Base-by-base conservation (phyloP, 371 early-diverging fungal genomes). In the Saksenaea vasiformis region DNA sequence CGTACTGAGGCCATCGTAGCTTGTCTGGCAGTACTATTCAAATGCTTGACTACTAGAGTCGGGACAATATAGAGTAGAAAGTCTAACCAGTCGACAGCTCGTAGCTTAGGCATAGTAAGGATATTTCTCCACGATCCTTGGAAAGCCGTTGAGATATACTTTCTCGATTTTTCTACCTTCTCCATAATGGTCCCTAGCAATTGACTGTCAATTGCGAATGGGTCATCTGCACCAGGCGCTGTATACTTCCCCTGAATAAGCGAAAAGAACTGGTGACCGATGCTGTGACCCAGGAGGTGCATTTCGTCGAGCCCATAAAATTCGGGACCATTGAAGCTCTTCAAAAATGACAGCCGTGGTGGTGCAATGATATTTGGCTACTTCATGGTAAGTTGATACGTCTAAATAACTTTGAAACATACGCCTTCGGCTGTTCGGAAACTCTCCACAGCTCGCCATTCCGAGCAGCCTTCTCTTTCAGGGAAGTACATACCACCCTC, bases 381-480 rank as follows among this genome's bases (percentile, higher is more conserved):
- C 5, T 1, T 41, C 13, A 41, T n/a, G 7, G 19, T 41, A 41
- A 41, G 43, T 14, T 8, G 7, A 31, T 41, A 15, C 43, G 1
- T 9, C 43, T n/a, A 14, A 41, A 41, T 17, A n/a, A n/a, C 9
- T 41, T 14, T n/a, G 10, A 38, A 2, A 17, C 43, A 13, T 41
- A 17, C 43, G 8, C 19, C 43, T n/a, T 17, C 5, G 14, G 61
- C 94, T 94, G 76, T 95, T 96, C 84, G 88, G 85, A 11, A 86
- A 82, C 27, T 95, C 95, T 64, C 82, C 97, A 56, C 84, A 85
- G 55, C 96, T 97, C 66, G 91, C 90, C 26, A 41, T 41, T 10
- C 13, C 13, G 43, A 17, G 14, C n/a, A 14, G n/a, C 43, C 43
- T n/a, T 14, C 14, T 41, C 43, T 8, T 41, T 14, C 43, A n/a